These are phyloP conservation scores for Aspergillus versicolor DNA, from an alignment of 2,329 filamentous ascomycete species.

Conservation along the genomic window DNA sequence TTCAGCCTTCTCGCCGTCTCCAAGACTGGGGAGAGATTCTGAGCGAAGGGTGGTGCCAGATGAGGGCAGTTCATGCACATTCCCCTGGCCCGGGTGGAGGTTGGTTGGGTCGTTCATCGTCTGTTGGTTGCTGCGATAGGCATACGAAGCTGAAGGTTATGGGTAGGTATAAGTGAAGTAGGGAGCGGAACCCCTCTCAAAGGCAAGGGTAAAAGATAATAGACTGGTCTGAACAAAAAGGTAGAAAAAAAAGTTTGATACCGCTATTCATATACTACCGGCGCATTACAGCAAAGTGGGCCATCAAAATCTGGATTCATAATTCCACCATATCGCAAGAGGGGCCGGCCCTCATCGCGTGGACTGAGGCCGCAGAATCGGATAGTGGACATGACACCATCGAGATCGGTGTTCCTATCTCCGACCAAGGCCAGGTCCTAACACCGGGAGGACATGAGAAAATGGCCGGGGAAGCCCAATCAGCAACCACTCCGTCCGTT, in stretches of 20 bases:
- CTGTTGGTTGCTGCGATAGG: background rate
- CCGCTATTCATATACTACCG: slow-evolving; percentile 6
- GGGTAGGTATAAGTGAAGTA: background rate
- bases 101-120: slow-evolving; percentile 3
- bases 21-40: slow-evolving; percentile 8
- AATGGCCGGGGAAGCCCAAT: background rate
- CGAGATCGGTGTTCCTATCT: background rate
- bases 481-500: background rate
- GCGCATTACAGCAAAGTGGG: background rate
- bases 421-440: background rate
- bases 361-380: background rate
- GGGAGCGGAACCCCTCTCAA: background rate
- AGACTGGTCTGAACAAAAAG: background rate
- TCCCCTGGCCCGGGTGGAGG: slow-evolving; percentile 7
- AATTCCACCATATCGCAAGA: slow-evolving; percentile 3
- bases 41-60: slow-evolving; percentile 15
- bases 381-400: background rate
- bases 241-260: background rate
- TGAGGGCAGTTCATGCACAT: slow-evolving; percentile 8
- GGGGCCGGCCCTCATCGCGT: background rate
- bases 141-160: background rate
- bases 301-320: slow-evolving; percentile 8
- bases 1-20: slow-evolving; percentile 8
- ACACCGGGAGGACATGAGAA: background rate
- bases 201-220: background rate